These are phyloP conservation scores for Coniochaeta ligniaria DNA, from an alignment of 2,329 filamentous ascomycete genomes.

Conservation along the genomic window DNA sequence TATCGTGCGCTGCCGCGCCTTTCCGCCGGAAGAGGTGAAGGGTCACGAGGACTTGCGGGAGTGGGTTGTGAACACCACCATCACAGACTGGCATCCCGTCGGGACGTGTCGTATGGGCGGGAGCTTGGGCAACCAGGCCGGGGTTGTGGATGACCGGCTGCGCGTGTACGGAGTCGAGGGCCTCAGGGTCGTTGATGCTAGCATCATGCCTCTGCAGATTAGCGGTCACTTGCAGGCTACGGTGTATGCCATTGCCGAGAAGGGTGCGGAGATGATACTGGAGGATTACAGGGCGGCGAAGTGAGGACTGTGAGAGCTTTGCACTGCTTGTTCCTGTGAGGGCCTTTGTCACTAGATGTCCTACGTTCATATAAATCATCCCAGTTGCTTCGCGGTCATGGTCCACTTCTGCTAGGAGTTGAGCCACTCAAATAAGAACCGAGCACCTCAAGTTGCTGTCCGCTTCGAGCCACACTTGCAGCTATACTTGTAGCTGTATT, in stretches of 20 bases:
- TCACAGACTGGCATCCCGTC: constrained; percentile 28
- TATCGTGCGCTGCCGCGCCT: constrained; percentile 9
- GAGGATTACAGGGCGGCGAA: constrained; percentile 9
- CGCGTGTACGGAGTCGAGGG: constrained; percentile 38
- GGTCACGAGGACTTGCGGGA: constrained; percentile 6
- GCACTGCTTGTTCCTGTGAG: not conserved
- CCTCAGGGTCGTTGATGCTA: constrained; percentile 39
- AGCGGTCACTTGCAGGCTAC: constrained; percentile 39
- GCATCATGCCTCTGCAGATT: constrained; percentile 37
- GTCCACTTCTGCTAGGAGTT: no score
- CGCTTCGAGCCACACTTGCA: no score
- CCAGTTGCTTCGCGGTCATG: no score
- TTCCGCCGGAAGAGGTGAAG: constrained; percentile 3
- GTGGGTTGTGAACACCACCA: constrained; percentile 11
- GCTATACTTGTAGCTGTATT: no score
- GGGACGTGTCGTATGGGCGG: constrained; percentile 38
- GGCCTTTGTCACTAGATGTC: not conserved
- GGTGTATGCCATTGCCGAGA: constrained; percentile 45
- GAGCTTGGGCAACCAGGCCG: constrained; percentile 21
- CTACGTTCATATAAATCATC: not conserved
- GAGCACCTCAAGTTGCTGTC: no score
- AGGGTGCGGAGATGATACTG: constrained; percentile 21
- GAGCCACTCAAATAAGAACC: no score
- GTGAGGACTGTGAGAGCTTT: not conserved
- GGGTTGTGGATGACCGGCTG: constrained; percentile 34